Evolutionary conservation across 306 rosid genomes (phyloP).

Genomic region (Neltuma alba): DNA sequence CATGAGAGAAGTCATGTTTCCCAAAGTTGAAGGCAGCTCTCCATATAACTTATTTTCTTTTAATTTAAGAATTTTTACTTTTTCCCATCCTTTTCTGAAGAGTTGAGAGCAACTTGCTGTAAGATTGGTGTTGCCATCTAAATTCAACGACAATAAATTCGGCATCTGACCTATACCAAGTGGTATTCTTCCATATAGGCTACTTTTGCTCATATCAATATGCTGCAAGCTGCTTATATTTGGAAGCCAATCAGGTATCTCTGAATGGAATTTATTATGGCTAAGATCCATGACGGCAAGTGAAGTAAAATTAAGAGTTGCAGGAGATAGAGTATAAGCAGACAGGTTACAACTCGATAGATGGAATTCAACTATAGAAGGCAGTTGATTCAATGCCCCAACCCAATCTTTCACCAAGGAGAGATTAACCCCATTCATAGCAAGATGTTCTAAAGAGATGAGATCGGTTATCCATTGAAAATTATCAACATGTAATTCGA

Average conservation of each 20-base stretch:
- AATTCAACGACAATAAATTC: constrained; percentile 30
- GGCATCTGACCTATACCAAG: constrained; percentile 45
- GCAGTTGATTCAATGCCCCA: constrained; percentile 29
- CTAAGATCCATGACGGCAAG: constrained; percentile 43
- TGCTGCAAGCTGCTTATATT: constrained; percentile 41
- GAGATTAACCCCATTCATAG: constrained; percentile 42
- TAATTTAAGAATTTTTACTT: constrained; percentile 30
- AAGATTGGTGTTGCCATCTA: constrained; percentile 25
- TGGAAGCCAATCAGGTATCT: constrained; percentile 50
- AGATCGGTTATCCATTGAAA: constrained; percentile 45
- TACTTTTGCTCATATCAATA: constrained; percentile 12
- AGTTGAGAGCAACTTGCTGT: constrained; percentile 47
- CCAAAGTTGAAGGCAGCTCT: constrained; percentile 42
- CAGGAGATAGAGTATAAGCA: constrained; percentile 34
- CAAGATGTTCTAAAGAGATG: constrained; percentile 45
- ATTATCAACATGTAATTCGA: constrained; percentile 12
- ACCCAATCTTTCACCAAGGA: constrained; percentile 43
- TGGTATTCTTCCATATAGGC: constrained; percentile 52
- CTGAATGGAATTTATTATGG: constrained; percentile 32
- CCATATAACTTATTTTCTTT: constrained; percentile 37
- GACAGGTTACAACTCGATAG: constrained; percentile 21
- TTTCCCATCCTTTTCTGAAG: constrained; percentile 43
- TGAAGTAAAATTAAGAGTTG: constrained; percentile 42
- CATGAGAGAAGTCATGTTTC: constrained; percentile 51
- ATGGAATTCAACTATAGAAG: constrained; percentile 44